Conservation (phyloP, 306 rosid species). For the Purshia tridentata region DNA sequence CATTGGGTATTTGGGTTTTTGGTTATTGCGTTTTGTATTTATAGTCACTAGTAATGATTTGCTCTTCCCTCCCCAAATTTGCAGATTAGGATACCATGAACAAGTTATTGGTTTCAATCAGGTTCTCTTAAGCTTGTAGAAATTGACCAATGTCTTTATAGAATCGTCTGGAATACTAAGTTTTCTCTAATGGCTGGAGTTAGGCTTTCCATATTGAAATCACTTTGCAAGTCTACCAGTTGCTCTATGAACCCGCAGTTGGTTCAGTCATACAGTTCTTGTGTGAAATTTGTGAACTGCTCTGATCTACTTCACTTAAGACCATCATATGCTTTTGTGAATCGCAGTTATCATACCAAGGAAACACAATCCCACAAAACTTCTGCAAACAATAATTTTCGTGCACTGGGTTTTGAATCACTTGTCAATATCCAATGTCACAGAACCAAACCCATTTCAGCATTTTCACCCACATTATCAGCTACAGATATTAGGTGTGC, state of each 20-base stretch:
- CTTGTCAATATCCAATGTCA: slow-evolving; percentile 12
- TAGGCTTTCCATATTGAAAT: slow-evolving; percentile 42
- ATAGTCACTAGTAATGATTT: background rate
- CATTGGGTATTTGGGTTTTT: slow-evolving; percentile 16
- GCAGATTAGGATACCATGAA: slow-evolving; percentile 34
- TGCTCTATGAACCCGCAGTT: slow-evolving; percentile 23
- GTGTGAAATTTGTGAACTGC: slow-evolving; percentile 24
- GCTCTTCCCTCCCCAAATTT: slow-evolving; percentile 12
- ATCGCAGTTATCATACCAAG: slow-evolving; percentile 17
- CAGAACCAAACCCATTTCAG: slow-evolving; percentile 26
- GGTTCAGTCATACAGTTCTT: slow-evolving; percentile 27
- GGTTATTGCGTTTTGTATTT: slow-evolving; percentile 1
- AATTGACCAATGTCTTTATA: background rate
- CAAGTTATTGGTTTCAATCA: background rate
- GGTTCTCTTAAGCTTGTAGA: slow-evolving; percentile 7
- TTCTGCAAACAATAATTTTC: slow-evolving; percentile 18
- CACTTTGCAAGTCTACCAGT: slow-evolving; percentile 32
- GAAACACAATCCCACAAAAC: slow-evolving; percentile 22
- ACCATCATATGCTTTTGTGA: slow-evolving; percentile 30
- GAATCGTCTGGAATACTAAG: slow-evolving; percentile 17
- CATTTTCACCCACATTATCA: slow-evolving; percentile 31
- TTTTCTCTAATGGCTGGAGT: slow-evolving; percentile 45
- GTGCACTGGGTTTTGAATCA: slow-evolving; percentile 27
- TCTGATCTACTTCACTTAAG: slow-evolving; percentile 24
- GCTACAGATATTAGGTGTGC: slow-evolving; percentile 20